Evolutionary conservation across 1,139 yeast genomes (phyloP).

Genomic region (Hansenula anomala): DNA sequence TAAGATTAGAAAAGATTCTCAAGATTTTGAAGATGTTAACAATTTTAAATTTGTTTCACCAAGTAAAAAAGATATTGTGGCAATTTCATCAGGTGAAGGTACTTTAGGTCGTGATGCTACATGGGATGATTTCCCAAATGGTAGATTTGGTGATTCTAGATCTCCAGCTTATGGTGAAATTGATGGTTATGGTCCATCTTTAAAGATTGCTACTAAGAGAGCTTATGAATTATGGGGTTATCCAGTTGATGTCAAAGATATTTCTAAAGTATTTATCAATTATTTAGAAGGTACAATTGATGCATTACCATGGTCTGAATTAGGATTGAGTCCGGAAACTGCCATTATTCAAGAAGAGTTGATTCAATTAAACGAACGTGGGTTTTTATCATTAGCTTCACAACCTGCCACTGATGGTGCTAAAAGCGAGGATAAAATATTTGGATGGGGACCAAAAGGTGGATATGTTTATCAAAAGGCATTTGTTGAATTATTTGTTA

Average conservation of each 20-base stretch:
- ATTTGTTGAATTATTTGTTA: constrained; percentile 83
- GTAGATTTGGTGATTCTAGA: constrained; percentile 94
- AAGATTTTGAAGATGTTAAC: constrained; percentile 23
- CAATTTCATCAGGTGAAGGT: constrained; percentile 83
- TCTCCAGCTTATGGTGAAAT: constrained; percentile 98
- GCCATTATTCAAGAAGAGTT: constrained; percentile 89
- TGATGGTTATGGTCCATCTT: constrained; percentile 93
- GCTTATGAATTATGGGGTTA: constrained; percentile 81
- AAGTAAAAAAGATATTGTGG: constrained; percentile 54
- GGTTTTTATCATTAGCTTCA: constrained; percentile 86
- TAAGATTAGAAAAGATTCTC: constrained; percentile 15
- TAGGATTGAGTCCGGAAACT: constrained; percentile 83
- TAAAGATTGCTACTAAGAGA: constrained; percentile 68
- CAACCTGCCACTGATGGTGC: constrained; percentile 90
- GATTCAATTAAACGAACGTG: constrained; percentile 66
- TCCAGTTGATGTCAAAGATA: constrained; percentile 61
- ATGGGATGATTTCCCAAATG: constrained; percentile 98
- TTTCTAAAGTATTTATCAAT: constrained; percentile 62
- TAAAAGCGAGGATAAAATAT: constrained; percentile 72
- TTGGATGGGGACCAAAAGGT: constrained; percentile 94
- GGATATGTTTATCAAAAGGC: constrained; percentile 93
- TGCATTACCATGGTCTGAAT: constrained; percentile 88
- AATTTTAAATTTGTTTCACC: constrained; percentile 20
- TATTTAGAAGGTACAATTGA: constrained; percentile 75
- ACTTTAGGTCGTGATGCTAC: constrained; percentile 87